Percentiles rank a stretch among this genome's conserved stretches.
These are phyloP conservation scores for Hymenoscyphus occultus DNA, from an alignment of 2,329 filamentous ascomycete species.

Conservation along the genomic window DNA sequence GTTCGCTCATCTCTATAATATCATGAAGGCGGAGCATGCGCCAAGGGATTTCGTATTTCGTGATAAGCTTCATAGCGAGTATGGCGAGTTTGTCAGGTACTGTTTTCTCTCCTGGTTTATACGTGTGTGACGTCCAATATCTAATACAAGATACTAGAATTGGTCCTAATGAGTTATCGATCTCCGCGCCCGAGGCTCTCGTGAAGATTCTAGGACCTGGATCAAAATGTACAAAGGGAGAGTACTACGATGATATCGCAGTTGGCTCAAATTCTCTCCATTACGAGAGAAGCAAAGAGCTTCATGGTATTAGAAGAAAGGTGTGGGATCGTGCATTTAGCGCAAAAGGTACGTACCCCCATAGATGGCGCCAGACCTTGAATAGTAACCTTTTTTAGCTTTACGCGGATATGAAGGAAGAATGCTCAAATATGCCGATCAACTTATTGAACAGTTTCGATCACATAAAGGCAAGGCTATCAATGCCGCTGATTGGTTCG, in stretches of 20 bases:
- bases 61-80: constrained; percentile 20
- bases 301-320: constrained; percentile 27
- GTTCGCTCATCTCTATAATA: constrained; percentile 18
- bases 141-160: constrained; percentile 8
- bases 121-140: not conserved
- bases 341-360: constrained; percentile 20
- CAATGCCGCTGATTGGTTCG: constrained; percentile 26
- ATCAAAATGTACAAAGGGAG: constrained; percentile 22
- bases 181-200: constrained; percentile 24
- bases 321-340: constrained; percentile 30
- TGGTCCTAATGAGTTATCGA: constrained; percentile 25
- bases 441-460: constrained; percentile 19
- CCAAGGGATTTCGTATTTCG: constrained; percentile 11
- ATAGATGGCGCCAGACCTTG: not conserved
- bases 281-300: constrained; percentile 18
- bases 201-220: constrained; percentile 17
- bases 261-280: constrained; percentile 14
- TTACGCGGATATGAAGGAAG: constrained; percentile 27
- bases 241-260: constrained; percentile 26
- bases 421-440: constrained; percentile 20
- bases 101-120: not conserved
- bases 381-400: constrained; percentile 15
- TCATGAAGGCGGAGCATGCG: constrained; percentile 12
- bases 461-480: constrained; percentile 21
- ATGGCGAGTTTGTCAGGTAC: constrained; percentile 29